Conservation (phyloP, 2,329 filamentous ascomycete species). For the Colletotrichum chlorophyti region DNA sequence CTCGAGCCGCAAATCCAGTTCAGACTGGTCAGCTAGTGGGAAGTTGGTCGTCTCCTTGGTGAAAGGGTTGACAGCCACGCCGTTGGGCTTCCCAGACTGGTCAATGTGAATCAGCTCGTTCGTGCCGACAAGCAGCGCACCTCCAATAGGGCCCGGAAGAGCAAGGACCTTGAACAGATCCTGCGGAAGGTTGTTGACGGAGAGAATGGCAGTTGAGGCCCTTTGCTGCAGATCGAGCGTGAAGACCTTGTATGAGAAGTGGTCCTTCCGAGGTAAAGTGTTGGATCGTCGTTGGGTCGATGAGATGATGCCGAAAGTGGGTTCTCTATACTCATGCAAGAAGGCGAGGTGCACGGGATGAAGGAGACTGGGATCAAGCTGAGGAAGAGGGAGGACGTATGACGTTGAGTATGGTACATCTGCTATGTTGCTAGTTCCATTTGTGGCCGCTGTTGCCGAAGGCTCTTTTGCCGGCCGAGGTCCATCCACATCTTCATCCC, state of each 20-base stretch:
- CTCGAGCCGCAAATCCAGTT: slow-evolving; percentile 81
- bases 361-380: slow-evolving; percentile 85
- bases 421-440: slow-evolving; percentile 45
- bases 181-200: slow-evolving; percentile 83
- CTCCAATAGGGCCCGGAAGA: slow-evolving; percentile 85
- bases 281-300: slow-evolving; percentile 76
- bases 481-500: slow-evolving; percentile 82
- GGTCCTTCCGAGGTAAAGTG: slow-evolving; percentile 83
- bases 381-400: slow-evolving; percentile 89
- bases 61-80: slow-evolving; percentile 91
- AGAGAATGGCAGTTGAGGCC: slow-evolving; percentile 90
- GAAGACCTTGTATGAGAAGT: slow-evolving; percentile 90
- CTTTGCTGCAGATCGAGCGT: slow-evolving; percentile 93
- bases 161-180: slow-evolving; percentile 86
- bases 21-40: slow-evolving; percentile 83
- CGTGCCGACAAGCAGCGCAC: slow-evolving; percentile 82
- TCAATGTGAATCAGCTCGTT: slow-evolving; percentile 97
- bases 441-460: slow-evolving; percentile 36
- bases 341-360: slow-evolving; percentile 93
- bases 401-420: slow-evolving; percentile 84
- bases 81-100: slow-evolving; percentile 92
- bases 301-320: slow-evolving; percentile 93
- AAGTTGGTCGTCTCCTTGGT: slow-evolving; percentile 84
- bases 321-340: slow-evolving; percentile 95
- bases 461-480: slow-evolving; percentile 61